Percentiles rank a stretch among this genome's conserved stretches.
These are phyloP conservation scores for Mucor velutinosus DNA, from an alignment of 371 early-diverging fungal genomes.

Conservation along the genomic window DNA sequence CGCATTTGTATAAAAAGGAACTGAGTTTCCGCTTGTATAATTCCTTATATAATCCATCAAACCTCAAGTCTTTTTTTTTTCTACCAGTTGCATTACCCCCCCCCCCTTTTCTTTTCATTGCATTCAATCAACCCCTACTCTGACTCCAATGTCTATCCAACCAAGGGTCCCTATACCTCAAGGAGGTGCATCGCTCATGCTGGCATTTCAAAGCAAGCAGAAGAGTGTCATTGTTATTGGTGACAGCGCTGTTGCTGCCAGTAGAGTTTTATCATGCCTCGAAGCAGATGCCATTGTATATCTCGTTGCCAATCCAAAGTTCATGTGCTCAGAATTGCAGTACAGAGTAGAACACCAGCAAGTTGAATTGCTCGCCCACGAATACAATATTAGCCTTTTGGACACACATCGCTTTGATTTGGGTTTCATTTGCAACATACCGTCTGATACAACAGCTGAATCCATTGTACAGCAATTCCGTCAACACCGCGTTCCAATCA, in stretches of 20 bases:
- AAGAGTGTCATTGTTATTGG: slow-evolving; percentile 70
- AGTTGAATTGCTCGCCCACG: slow-evolving; percentile 25
- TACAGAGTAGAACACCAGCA: slow-evolving; percentile 54
- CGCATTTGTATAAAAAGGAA: slow-evolving; percentile 11
- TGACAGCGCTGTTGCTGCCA: slow-evolving; percentile 63
- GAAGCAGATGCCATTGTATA: slow-evolving; percentile 75
- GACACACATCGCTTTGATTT: slow-evolving; percentile 24
- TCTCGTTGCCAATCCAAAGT: slow-evolving; percentile 36
- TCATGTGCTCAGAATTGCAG: slow-evolving; percentile 56
- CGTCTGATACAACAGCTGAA: not conserved
- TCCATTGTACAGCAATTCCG: slow-evolving; percentile 56
- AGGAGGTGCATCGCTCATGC: slow-evolving; percentile 70
- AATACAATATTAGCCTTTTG: slow-evolving; percentile 9
- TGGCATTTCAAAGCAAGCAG: slow-evolving; percentile 62
- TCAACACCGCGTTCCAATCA: slow-evolving; percentile 64
- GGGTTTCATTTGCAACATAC: slow-evolving; percentile 35
- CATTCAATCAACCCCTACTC: not conserved
- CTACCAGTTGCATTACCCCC: not conserved
- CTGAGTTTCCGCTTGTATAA: slow-evolving; percentile 5
- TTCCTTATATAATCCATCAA: not conserved
- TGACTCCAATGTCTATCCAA: slow-evolving; percentile 11
- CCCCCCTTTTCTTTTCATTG: not conserved
- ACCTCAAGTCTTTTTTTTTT: not conserved
- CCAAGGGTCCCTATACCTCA: slow-evolving; percentile 39
- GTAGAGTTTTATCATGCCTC: slow-evolving; percentile 64